These are phyloP conservation scores for Sisymbrium irio DNA, from an alignment of 345 rosid genomes.

Conservation along the genomic window DNA sequence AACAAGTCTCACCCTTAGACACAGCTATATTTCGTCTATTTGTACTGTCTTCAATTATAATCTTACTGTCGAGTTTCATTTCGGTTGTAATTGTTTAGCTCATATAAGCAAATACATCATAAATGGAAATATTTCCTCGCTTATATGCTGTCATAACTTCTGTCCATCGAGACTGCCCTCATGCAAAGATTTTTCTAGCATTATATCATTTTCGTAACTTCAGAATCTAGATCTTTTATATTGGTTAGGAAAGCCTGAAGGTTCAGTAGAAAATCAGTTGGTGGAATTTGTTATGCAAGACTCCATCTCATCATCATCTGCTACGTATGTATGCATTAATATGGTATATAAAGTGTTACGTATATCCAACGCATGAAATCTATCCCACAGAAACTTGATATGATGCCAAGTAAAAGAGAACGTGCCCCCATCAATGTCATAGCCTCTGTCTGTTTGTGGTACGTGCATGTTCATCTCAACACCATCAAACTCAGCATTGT, in stretches of 20 bases:
- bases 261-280: neutral
- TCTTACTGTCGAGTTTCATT: too few relatives aligned
- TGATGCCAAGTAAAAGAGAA: constrained; percentile 31
- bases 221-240: neutral
- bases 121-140: neutral
- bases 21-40: too few relatives aligned
- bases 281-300: constrained; percentile 11
- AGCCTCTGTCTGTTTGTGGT: constrained; percentile 99
- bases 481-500: constrained; percentile 99
- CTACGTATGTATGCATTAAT: constrained; percentile 7
- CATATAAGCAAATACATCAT: neutral
- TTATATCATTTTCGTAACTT: neutral
- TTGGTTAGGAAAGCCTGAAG: constrained; percentile 4
- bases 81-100: too few relatives aligned
- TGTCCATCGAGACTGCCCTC: neutral
- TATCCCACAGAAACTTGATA: constrained; percentile 6
- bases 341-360: neutral
- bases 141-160: neutral
- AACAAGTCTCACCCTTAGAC: too few relatives aligned
- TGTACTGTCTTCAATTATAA: too few relatives aligned
- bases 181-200: constrained; percentile 1
- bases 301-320: neutral
- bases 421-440: constrained; percentile 92
- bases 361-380: constrained; percentile 10
- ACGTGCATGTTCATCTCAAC: constrained; percentile 99